phyloP scores from a whole-genome alignment of 345 rosid genomes.

The Hypericum perforatum region DNA sequence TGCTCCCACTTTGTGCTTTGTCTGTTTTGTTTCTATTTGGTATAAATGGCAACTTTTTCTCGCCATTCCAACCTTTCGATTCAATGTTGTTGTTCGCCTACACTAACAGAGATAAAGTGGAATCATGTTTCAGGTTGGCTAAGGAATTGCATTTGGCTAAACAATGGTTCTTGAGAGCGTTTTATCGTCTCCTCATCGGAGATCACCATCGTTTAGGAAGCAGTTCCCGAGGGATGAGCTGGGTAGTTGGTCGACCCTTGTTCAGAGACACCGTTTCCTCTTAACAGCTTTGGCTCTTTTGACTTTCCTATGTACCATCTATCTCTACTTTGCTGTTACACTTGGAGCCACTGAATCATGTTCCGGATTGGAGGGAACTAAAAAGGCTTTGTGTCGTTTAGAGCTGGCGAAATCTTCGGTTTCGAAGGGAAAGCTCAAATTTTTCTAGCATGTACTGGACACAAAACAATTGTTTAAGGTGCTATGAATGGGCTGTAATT shows the following conservation, averaged over 20 bases:
- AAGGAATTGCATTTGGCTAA: neutral
- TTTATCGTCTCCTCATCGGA: slow-evolving; percentile 66
- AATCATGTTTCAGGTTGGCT: too few relatives aligned
- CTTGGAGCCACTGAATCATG: slow-evolving; percentile 55
- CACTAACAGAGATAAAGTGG: too few relatives aligned
- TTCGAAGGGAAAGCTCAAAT: slow-evolving; percentile 17
- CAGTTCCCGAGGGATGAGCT: slow-evolving; percentile 58
- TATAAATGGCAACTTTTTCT: too few relatives aligned
- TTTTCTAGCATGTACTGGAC: slow-evolving; percentile 8
- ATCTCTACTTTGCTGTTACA: slow-evolving; percentile 87
- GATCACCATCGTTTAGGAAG: slow-evolving; percentile 52
- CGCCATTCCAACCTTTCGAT: too few relatives aligned
- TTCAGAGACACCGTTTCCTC: slow-evolving; percentile 77
- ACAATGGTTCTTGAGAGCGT: slow-evolving; percentile 66
- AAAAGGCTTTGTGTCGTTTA: slow-evolving; percentile 52
- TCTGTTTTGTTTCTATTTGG: too few relatives aligned
- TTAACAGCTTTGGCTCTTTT: slow-evolving; percentile 69
- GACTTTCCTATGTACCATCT: slow-evolving; percentile 72
- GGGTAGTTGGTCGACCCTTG: slow-evolving; percentile 67
- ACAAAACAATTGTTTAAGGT: too few relatives aligned
- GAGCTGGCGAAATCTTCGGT: slow-evolving; percentile 30
- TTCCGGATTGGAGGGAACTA: slow-evolving; percentile 51
- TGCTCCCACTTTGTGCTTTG: too few relatives aligned
- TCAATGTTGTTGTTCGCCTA: too few relatives aligned
- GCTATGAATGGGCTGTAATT: too few relatives aligned